Evolutionary conservation across 2,329 filamentous ascomycete species (phyloP).

Genomic region (Drechslera avenae): DNA sequence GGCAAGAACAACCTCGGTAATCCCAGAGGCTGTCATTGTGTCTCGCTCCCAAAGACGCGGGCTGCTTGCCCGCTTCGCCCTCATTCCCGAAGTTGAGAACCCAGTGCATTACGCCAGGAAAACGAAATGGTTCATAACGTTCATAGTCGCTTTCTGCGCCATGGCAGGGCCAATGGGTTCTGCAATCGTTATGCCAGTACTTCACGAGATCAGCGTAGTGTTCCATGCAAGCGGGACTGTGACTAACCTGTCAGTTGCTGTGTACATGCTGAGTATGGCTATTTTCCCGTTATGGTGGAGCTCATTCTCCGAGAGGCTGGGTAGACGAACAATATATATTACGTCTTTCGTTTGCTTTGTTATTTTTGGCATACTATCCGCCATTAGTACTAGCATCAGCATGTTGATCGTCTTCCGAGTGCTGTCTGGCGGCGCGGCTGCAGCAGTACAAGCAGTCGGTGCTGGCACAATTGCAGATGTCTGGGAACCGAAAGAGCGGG

Average conservation of each 20-base stretch:
- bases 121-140: constrained; percentile 85
- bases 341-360: constrained; percentile 43
- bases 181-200: constrained; percentile 72
- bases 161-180: constrained; percentile 82
- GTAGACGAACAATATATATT: constrained; percentile 46
- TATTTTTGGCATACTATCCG: constrained; percentile 41
- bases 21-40: constrained; percentile 53
- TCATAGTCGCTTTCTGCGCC: constrained; percentile 76
- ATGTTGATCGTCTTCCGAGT: constrained; percentile 47
- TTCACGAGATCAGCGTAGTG: constrained; percentile 41
- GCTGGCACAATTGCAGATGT: constrained; percentile 48
- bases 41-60: constrained; percentile 67
- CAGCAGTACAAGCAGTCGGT: constrained; percentile 47
- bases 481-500: constrained; percentile 47
- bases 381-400: constrained; percentile 43
- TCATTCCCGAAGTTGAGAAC: constrained; percentile 79
- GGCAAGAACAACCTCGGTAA: constrained; percentile 39
- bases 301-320: constrained; percentile 45
- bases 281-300: constrained; percentile 52
- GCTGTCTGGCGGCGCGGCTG: constrained; percentile 46
- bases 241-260: constrained; percentile 49
- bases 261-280: constrained; percentile 51
- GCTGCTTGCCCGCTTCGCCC: constrained; percentile 69
- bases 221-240: constrained; percentile 42
- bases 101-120: constrained; percentile 73